Evolutionary conservation across 768 basidiomycete genomes (phyloP).

Genomic region (Phaeotremella fagi): DNA sequence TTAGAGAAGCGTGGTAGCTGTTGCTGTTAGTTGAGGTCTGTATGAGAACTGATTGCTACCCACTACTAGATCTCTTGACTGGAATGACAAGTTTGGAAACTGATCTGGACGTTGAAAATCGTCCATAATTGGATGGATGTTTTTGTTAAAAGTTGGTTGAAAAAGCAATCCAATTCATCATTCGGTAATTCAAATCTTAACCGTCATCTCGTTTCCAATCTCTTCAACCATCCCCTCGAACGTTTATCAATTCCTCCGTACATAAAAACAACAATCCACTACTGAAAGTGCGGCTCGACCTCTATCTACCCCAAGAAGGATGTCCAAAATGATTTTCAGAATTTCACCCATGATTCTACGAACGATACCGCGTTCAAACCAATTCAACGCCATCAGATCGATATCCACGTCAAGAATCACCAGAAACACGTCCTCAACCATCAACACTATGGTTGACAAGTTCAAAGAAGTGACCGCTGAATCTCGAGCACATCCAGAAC

Average conservation of each 20-base stretch:
- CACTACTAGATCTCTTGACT: conserved; percentile 21
- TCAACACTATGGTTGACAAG: conserved; percentile 9
- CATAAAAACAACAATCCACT: no score
- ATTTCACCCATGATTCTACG: no score
- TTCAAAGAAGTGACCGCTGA: conserved; percentile 12
- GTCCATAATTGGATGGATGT: conserved; percentile 15
- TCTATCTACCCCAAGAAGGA: no score
- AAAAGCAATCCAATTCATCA: not conserved
- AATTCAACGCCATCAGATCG: no score
- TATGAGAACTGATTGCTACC: not conserved
- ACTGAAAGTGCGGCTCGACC: no score
- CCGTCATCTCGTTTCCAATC: not conserved
- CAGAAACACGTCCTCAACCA: no score
- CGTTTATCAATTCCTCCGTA: no score
- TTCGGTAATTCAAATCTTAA: not conserved
- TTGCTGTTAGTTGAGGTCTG: not conserved
- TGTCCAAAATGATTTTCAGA: no score
- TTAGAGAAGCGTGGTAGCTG: conserved; percentile 29
- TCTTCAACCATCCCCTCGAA: no score
- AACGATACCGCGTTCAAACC: no score
- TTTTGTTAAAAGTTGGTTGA: not conserved
- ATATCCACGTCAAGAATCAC: no score
- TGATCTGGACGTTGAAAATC: conserved; percentile 11
- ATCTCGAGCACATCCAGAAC: conserved; percentile 14
- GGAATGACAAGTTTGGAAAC: conserved; percentile 11